These are phyloP conservation scores for Mortierella sp. DNA, from an alignment of 371 early-diverging fungal genomes.

Conservation along the genomic window DNA sequence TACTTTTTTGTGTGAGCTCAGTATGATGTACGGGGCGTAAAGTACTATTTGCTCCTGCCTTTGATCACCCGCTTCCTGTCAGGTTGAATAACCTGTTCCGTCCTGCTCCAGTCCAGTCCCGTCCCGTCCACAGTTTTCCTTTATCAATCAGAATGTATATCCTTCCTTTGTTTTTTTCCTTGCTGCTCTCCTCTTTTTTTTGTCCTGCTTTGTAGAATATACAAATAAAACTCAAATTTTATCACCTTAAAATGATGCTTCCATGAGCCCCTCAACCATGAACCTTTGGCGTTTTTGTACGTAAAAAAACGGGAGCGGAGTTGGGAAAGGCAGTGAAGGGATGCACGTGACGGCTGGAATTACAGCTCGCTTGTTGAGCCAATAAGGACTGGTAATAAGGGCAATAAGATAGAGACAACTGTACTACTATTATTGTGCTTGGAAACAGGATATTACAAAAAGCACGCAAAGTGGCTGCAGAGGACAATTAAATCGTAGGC, in stretches of 20 bases:
- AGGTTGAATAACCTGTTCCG: neutral
- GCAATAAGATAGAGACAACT: too few relatives aligned
- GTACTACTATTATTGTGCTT: too few relatives aligned
- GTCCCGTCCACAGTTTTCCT: neutral
- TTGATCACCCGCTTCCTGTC: conserved; percentile 1
- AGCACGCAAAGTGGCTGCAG: too few relatives aligned
- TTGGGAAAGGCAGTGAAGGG: neutral
- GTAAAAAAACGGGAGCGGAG: conserved; percentile 5
- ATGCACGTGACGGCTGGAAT: conserved; percentile 13
- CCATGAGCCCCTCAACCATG: too few relatives aligned
- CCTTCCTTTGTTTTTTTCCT: conserved; percentile 3
- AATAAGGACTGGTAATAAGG: neutral
- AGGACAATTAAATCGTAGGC: too few relatives aligned
- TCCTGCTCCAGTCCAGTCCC: neutral
- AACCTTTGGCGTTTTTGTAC: conserved; percentile 10
- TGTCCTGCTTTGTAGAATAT: conserved; percentile 20
- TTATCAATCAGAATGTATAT: conserved; percentile 25
- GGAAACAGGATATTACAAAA: too few relatives aligned
- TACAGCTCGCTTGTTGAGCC: neutral
- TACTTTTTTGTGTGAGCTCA: neutral
- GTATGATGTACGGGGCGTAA: neutral
- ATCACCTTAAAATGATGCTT: too few relatives aligned
- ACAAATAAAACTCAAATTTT: too few relatives aligned
- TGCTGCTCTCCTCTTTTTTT: neutral
- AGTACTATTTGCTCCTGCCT: neutral